phyloP scores from a whole-genome alignment of 1,284 basidiomycete genomes.

The Coniferiporia sulphurascens region DNA sequence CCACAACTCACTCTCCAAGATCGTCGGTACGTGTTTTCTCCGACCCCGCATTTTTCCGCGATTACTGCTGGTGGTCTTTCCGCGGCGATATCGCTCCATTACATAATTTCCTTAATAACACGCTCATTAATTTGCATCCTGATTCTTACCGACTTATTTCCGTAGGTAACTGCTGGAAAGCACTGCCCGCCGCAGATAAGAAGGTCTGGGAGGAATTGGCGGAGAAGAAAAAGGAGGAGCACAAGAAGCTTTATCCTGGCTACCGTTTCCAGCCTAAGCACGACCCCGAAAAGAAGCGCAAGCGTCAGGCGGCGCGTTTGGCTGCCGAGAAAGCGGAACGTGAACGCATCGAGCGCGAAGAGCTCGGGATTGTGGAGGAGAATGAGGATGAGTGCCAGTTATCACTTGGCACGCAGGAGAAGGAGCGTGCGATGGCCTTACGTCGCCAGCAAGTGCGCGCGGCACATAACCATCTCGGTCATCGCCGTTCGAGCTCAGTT shows the following conservation, averaged over 20 bases:
- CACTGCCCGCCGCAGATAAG: conserved; percentile 62
- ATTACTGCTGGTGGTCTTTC: too few species aligned
- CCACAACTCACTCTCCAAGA: conserved; percentile 72
- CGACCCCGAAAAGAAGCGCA: conserved; percentile 37
- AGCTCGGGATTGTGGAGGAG: background rate
- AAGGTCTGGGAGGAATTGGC: conserved; percentile 60
- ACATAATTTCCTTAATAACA: background rate
- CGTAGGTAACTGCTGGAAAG: conserved; percentile 63
- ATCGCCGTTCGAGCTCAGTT: conserved; percentile 60
- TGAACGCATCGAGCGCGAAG: conserved; percentile 1
- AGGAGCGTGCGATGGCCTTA: conserved; percentile 37
- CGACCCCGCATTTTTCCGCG: background rate
- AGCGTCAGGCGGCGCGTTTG: conserved; percentile 14
- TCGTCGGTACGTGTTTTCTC: conserved; percentile 48
- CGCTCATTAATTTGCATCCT: too few species aligned
- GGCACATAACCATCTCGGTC: conserved; percentile 28
- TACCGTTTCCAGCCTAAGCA: conserved; percentile 70
- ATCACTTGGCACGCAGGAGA: background rate
- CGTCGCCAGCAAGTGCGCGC: conserved; percentile 38
- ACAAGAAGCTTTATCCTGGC: conserved; percentile 58
- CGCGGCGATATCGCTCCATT: background rate
- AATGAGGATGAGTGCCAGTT: background rate
- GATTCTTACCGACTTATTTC: background rate
- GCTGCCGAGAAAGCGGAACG: conserved; percentile 27
- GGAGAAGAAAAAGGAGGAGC: conserved; percentile 61